Percentiles rank a stretch among this genome's conserved stretches.
Evolutionary conservation across 768 basidiomycete species (phyloP).

Genomic region (Trametes elegans): DNA sequence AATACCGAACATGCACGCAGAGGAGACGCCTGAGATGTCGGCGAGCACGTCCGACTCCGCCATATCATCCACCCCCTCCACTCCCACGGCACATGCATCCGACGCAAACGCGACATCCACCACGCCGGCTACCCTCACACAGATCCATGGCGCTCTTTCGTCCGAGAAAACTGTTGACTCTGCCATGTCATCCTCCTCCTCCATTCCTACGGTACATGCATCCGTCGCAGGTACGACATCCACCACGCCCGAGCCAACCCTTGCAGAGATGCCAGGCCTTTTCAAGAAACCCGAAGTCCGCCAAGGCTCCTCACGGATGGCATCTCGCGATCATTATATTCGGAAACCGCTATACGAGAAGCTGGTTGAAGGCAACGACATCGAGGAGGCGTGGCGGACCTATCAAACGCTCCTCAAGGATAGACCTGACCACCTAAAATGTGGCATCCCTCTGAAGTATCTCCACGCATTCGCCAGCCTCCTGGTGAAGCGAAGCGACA

Average conservation of each 20-base stretch:
- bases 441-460: slow-evolving; percentile 35
- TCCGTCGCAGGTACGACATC: background rate
- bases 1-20: slow-evolving; percentile 4
- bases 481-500: slow-evolving; percentile 37
- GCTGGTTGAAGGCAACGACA: background rate
- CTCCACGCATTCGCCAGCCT: slow-evolving; percentile 64
- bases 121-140: background rate
- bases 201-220: background rate
- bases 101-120: background rate
- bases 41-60: background rate
- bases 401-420: slow-evolving; percentile 9
- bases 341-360: slow-evolving; percentile 6
- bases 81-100: background rate
- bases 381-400: slow-evolving; percentile 13
- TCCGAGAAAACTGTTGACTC: background rate
- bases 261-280: no score
- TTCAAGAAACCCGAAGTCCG: no score
- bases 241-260: background rate
- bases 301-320: background rate
- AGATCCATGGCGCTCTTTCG: background rate
- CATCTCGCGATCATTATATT: background rate
- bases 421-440: slow-evolving; percentile 4
- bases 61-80: background rate
- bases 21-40: slow-evolving; percentile 10
- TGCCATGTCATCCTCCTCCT: background rate